phyloP scores from a whole-genome alignment of 2,329 filamentous ascomycete genomes.

The Sclerotinia subarctica region DNA sequence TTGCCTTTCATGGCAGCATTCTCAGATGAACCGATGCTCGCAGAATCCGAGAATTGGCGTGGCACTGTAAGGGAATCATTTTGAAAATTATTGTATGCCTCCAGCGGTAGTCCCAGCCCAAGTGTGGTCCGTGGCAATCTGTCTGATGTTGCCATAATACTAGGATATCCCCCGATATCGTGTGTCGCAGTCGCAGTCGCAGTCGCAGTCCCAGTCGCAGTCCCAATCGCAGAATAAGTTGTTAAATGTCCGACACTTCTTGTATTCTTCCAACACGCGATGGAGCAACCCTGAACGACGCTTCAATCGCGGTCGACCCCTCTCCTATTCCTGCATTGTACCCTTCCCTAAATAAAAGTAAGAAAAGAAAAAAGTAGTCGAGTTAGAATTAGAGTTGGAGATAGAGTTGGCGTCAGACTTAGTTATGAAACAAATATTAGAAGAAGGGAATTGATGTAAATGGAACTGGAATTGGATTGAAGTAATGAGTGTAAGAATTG shows the following conservation, averaged over 20 bases:
- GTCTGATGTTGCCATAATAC: constrained; percentile 25
- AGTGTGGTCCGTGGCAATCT: constrained; percentile 22
- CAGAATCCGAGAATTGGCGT: constrained; percentile 29
- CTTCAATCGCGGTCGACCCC: constrained; percentile 18
- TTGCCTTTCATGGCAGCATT: constrained; percentile 30
- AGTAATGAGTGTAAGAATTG: constrained; percentile 6
- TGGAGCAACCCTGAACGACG: constrained; percentile 17
- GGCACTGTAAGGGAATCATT: constrained; percentile 27
- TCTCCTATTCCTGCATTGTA: constrained; percentile 11
- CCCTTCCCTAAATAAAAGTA: background rate
- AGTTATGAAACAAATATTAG: background rate
- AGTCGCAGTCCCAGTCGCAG: background rate
- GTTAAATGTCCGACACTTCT: background rate
- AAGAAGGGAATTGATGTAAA: constrained; percentile 5
- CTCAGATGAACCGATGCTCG: constrained; percentile 28
- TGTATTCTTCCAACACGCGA: constrained; percentile 18
- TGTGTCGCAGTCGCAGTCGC: constrained; percentile 10
- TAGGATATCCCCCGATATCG: constrained; percentile 13
- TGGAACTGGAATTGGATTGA: background rate
- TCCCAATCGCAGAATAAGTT: background rate
- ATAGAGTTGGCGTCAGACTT: background rate
- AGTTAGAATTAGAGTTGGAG: background rate
- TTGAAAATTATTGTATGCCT: constrained; percentile 31
- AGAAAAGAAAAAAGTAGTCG: background rate
- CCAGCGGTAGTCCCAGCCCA: constrained; percentile 26